phyloP scores from a whole-genome alignment of 768 basidiomycete genomes.

The Epithele typhae region DNA sequence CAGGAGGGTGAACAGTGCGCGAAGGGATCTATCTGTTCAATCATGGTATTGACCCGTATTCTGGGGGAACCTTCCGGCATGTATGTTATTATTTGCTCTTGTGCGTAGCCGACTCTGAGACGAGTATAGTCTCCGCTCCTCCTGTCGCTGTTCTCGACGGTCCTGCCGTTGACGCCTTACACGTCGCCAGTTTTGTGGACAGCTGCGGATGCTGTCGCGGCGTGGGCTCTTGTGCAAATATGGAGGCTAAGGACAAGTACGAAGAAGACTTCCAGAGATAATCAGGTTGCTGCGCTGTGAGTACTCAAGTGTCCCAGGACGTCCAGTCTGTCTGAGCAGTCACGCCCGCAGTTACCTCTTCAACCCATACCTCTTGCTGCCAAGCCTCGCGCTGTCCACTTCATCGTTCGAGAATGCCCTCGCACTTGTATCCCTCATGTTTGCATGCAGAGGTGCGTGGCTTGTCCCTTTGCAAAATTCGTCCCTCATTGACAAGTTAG shows the following conservation, averaged over 20 bases:
- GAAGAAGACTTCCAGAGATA: constrained; percentile 45
- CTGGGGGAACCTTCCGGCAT: constrained; percentile 82
- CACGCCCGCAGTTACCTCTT: constrained; percentile 62
- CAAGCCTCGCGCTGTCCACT: constrained; percentile 78
- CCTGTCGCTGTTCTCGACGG: constrained; percentile 68
- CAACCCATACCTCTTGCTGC: constrained; percentile 84
- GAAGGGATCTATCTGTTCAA: constrained; percentile 84
- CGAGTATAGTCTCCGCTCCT: constrained; percentile 71
- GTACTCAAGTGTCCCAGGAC: constrained; percentile 23
- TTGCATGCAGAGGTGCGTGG: constrained; percentile 59
- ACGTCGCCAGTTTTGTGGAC: constrained; percentile 65
- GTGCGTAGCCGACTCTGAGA: background rate
- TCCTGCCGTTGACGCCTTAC: constrained; percentile 50
- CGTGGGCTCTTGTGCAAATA: constrained; percentile 63
- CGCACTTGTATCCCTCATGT: constrained; percentile 61
- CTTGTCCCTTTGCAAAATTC: background rate
- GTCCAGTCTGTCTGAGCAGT: constrained; percentile 6
- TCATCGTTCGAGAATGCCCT: constrained; percentile 79
- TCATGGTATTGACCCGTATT: constrained; percentile 81
- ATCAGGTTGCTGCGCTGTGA: constrained; percentile 62
- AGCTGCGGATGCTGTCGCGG: constrained; percentile 58
- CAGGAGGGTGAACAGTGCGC: constrained; percentile 54
- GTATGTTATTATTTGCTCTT: constrained; percentile 39
- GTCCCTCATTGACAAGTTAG: constrained; percentile 40
- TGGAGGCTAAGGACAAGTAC: constrained; percentile 62